Percentiles rank a stretch among this genome's conserved stretches.
Conservation (phyloP, 768 basidiomycete species). For the Scleroderma bovista region DNA sequence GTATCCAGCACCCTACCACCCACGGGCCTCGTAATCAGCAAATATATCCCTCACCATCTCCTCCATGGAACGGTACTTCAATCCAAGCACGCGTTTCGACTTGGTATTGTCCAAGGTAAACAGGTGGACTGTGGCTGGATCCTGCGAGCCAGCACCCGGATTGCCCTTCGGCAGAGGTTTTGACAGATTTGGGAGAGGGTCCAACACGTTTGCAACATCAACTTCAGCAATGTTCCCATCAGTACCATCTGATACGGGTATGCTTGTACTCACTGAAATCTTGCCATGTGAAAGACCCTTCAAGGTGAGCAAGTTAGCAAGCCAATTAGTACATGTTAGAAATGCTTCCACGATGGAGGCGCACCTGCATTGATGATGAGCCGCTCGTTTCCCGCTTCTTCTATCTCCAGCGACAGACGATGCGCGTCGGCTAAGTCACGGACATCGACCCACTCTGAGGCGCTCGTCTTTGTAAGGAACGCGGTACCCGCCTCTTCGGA, state of each 20-base stretch:
- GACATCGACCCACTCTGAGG: conserved; percentile 45
- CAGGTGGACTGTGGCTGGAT: conserved; percentile 22
- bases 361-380: conserved; percentile 43
- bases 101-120: conserved; percentile 33
- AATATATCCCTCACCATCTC: conserved; percentile 38
- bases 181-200: conserved; percentile 26
- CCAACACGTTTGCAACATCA: conserved; percentile 31
- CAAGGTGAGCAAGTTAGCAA: not conserved
- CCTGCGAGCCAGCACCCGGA: conserved; percentile 27
- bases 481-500: conserved; percentile 18
- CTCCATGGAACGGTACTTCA: conserved; percentile 36
- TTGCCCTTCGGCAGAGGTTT: conserved; percentile 28
- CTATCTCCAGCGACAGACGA: conserved; percentile 43
- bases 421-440: conserved; percentile 54
- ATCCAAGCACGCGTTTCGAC: conserved; percentile 34
- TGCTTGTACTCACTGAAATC: conserved; percentile 20
- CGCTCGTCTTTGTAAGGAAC: conserved; percentile 17
- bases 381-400: conserved; percentile 50
- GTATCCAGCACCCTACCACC: not conserved
- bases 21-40: conserved; percentile 33
- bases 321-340: not conserved
- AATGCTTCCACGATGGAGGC: not conserved
- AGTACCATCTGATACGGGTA: not conserved
- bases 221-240: conserved; percentile 18
- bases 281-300: conserved; percentile 27